Evolutionary conservation across 2,329 filamentous ascomycete species (phyloP).

Genomic region (Phoma sp.): DNA sequence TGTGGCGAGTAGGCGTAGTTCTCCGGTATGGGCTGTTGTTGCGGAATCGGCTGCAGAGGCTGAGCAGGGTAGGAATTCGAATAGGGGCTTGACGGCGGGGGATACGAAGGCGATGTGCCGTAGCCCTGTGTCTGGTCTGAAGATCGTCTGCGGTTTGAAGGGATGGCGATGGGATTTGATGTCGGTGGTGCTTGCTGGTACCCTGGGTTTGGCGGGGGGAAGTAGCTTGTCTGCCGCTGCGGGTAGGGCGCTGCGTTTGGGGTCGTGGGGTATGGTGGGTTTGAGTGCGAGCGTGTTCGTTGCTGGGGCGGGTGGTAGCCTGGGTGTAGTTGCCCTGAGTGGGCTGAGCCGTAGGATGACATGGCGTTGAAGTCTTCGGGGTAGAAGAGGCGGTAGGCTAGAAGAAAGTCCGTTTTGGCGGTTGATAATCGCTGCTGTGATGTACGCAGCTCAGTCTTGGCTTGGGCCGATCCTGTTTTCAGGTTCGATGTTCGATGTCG

Average conservation of each 20-base stretch:
- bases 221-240: constrained; percentile 16
- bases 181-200: constrained; percentile 4
- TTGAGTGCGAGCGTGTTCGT: constrained; percentile 12
- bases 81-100: background rate
- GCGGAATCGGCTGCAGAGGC: constrained; percentile 16
- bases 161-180: constrained; percentile 11
- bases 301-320: constrained; percentile 21
- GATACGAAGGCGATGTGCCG: constrained; percentile 5
- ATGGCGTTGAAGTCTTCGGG: constrained; percentile 20
- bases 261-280: constrained; percentile 26
- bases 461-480: constrained; percentile 14
- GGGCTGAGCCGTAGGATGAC: constrained; percentile 34
- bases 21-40: constrained; percentile 15
- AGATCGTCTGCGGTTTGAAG: constrained; percentile 1
- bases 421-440: background rate
- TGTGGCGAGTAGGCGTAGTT: constrained; percentile 4
- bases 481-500: constrained; percentile 12
- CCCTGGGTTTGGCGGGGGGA: constrained; percentile 10
- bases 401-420: constrained; percentile 9
- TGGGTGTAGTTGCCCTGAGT: constrained; percentile 22
- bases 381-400: constrained; percentile 14
- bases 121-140: constrained; percentile 2
- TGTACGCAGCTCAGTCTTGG: constrained; percentile 13
- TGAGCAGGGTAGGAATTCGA: constrained; percentile 5
- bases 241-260: constrained; percentile 14